These are phyloP conservation scores for Butyriboletus loyo DNA, from an alignment of 768 basidiomycete species.

Conservation along the genomic window DNA sequence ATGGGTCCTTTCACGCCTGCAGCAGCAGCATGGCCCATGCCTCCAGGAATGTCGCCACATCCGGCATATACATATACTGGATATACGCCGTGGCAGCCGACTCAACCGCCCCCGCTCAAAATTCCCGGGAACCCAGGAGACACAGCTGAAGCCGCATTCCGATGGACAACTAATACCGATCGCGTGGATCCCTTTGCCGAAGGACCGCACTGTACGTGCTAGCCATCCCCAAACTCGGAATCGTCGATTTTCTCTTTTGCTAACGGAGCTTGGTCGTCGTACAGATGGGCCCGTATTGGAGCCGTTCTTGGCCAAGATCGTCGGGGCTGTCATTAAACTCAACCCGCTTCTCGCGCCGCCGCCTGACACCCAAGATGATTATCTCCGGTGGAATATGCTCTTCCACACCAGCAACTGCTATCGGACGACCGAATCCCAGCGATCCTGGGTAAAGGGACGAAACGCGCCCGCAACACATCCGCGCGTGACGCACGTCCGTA, in stretches of 20 bases:
- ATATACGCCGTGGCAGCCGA: conserved; percentile 30
- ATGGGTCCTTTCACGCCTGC: conserved; percentile 27
- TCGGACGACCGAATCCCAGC: conserved; percentile 56
- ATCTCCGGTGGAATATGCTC: conserved; percentile 75
- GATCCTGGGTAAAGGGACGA: conserved; percentile 68
- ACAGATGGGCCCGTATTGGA: conserved; percentile 70
- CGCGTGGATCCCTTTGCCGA: conserved; percentile 37
- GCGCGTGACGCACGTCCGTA: conserved; percentile 47
- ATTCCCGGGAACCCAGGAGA: conserved; percentile 23
- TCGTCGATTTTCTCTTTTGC: not conserved
- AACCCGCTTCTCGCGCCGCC: conserved; percentile 62
- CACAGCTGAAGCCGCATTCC: conserved; percentile 25
- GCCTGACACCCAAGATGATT: conserved; percentile 41
- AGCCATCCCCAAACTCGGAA: not conserved
- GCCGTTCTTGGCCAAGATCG: conserved; percentile 51
- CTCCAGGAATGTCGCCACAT: conserved; percentile 25
- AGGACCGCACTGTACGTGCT: conserved; percentile 41
- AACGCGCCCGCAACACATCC: conserved; percentile 65
- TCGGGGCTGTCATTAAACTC: conserved; percentile 45
- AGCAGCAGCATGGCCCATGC: conserved; percentile 25
- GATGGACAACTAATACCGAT: conserved; percentile 31
- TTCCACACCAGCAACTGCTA: conserved; percentile 58
- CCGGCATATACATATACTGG: conserved; percentile 16
- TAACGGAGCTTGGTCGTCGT: conserved; percentile 14
- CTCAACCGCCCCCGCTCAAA: conserved; percentile 22